Percentiles rank a stretch among this genome's conserved stretches.
Conservation (phyloP, 2,329 filamentous ascomycete genomes). For the Ceratocystis huliohia region DNA sequence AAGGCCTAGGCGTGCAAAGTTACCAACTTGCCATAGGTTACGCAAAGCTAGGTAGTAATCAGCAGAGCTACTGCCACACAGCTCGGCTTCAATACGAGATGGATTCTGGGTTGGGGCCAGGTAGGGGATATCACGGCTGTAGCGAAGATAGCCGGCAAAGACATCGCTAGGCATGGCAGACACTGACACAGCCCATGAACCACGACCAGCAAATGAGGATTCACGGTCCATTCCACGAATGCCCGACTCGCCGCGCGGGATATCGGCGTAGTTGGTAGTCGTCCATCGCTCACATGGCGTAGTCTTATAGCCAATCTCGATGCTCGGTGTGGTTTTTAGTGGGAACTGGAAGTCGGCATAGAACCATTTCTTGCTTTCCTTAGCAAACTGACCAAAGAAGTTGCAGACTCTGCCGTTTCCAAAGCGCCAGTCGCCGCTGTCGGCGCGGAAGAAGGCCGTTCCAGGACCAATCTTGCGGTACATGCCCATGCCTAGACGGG, state of each 20-base stretch:
- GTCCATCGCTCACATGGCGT: conserved; percentile 28
- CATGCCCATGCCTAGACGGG: conserved; percentile 28
- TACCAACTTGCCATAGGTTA: conserved; percentile 32
- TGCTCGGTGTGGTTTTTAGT: conserved; percentile 27
- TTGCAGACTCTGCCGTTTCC: conserved; percentile 26
- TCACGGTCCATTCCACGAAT: conserved; percentile 31
- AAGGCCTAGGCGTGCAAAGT: conserved; percentile 33
- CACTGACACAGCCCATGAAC: conserved; percentile 33
- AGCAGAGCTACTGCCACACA: conserved; percentile 30
- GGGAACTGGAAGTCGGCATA: conserved; percentile 25
- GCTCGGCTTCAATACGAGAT: conserved; percentile 33
- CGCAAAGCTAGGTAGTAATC: conserved; percentile 33
- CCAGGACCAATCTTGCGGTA: conserved; percentile 29
- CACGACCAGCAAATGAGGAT: conserved; percentile 23
- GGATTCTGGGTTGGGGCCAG: conserved; percentile 23
- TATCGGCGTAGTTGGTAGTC: conserved; percentile 26
- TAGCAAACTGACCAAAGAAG: conserved; percentile 28
- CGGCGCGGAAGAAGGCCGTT: conserved; percentile 30
- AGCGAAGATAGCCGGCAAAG: conserved; percentile 30
- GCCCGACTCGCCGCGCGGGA: conserved; percentile 27
- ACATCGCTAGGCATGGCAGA: conserved; percentile 25
- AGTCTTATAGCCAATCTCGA: conserved; percentile 33
- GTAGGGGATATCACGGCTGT: conserved; percentile 28
- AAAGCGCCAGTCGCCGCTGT: conserved; percentile 33
- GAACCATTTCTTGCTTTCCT: conserved; percentile 26